These are phyloP conservation scores for Mucuna pruriens DNA, from an alignment of 306 rosid genomes.

Conservation along the genomic window DNA sequence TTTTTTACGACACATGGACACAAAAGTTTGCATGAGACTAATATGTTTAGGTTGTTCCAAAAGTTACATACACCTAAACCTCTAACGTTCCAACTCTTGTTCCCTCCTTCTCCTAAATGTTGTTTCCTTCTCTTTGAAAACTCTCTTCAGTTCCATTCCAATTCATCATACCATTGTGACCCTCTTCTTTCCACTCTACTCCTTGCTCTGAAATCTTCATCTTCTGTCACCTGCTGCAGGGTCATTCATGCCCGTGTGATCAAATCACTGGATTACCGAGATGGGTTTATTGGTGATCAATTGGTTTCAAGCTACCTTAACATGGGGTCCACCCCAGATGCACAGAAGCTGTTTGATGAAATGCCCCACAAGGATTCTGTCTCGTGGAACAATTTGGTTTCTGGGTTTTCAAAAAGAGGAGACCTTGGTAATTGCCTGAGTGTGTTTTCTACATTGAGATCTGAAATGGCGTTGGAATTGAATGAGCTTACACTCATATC, in stretches of 20 bases:
- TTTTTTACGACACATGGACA: background rate
- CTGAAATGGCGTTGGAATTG: constrained; percentile 44
- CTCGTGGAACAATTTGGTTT: constrained; percentile 79
- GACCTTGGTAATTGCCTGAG: constrained; percentile 50
- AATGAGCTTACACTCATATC: constrained; percentile 68
- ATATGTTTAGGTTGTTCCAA: constrained; percentile 38
- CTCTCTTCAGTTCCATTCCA: constrained; percentile 27
- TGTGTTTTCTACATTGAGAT: constrained; percentile 54
- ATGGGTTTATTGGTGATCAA: constrained; percentile 83
- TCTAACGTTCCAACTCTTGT: background rate
- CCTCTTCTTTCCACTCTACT: constrained; percentile 54
- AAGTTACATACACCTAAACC: constrained; percentile 23
- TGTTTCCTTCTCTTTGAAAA: constrained; percentile 21
- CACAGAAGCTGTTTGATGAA: constrained; percentile 69
- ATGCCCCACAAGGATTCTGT: constrained; percentile 63
- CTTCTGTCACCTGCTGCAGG: constrained; percentile 54
- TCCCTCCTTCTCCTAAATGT: background rate
- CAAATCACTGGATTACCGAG: constrained; percentile 61
- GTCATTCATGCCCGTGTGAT: constrained; percentile 66
- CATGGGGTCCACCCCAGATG: constrained; percentile 58
- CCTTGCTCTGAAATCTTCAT: constrained; percentile 53
- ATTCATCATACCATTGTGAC: constrained; percentile 36
- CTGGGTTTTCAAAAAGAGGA: constrained; percentile 60
- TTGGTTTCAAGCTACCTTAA: constrained; percentile 54
- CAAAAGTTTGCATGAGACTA: background rate